Evolutionary conservation across 106 monocot species (phyloP), one percentile per base, ranked within the genome.

Genomic region (Allium sativum): DNA sequence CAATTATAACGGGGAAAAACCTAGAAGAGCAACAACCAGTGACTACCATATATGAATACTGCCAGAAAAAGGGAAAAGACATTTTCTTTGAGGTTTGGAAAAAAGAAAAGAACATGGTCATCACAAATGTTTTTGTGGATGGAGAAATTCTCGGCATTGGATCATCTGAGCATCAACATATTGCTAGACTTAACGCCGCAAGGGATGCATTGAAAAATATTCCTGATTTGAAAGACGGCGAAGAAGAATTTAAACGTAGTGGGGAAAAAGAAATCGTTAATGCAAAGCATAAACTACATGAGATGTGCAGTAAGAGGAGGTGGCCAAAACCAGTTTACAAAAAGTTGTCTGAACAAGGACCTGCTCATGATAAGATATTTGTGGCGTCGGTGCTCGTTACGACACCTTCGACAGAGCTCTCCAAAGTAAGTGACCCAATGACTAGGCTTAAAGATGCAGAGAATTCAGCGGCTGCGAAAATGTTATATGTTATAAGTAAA

Each of bases 111-210:
- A 45, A 61, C 10, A 18, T 10, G 14, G 71, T 55, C 9, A 41
- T 77, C 3, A 55, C 42, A 7, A 78, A 76, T 53, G 78, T 77
- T 15, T 67, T 81, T 44, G 47, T 85, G 4, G 79, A 72, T 31
- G 70, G 76, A 19, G 40, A 84, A 31, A 52, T 76, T 0, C 10
- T 82, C 7, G 81, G 81, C 1, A 44, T 61, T 46, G 76, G 78
- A 0, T 63, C 53, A 9, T 81, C 84, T 7, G 57, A 79, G 48
- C 70, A 82, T 43, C 81, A 77, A 62, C 21, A 17, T 0, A 82
- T 85, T 48, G 78, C 79, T 2, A 89, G 66, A 62, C 65, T 85
- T 0, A 84, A 82, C 53, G 89, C 81, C 10, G 79, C 81, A 5
- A 76, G 79, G 56, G 76, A 79, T 58, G 84, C 81, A 11, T 20